Evolutionary conservation across 1,284 basidiomycete species (phyloP), one percentile per base, ranked within the genome.

Genomic region (Vanrija sp.): DNA sequence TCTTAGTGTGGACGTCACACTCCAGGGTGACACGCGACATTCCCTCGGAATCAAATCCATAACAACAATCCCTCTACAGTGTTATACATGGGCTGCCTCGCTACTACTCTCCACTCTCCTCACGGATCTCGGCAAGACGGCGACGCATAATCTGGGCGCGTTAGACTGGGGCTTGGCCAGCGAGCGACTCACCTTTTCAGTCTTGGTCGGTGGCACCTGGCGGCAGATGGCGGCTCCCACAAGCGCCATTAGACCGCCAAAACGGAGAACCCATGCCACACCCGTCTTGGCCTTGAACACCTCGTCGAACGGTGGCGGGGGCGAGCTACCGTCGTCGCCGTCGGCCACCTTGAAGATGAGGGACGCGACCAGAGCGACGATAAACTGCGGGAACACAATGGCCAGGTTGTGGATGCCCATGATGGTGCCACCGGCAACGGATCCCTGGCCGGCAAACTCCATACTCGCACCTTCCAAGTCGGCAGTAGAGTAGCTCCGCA

Each of bases 371-470:
- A 98, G 64, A 1, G 94, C 89, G 46, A 96, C 91, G 54, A 94
- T 81, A 68, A 95, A 89, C 66, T 96, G 92, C 19, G 91, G 92
- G 74, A 90, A 83, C 22, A 95, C 92, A 57, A 95, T 91, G 3
- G 93, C 89, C 6, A 97, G 79, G 67, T 97, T 97, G 73, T 98
- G 94, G 41, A 98, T 94, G 3, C 94, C 94, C 44, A 97, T 81
- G 44, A 97, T 86, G 3, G 91, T 94, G 1, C 94, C 94, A n/a
- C 94, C 93, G 0, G 90, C 87, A 44, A 88, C 78, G 15, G 84
- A 82, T 31, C 80, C 80, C 10, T 75, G 67, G 39, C 81, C 77
- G 5, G 74, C 73, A 41, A 79, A 75, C 46, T 81, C 79, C 39
- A 80, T 77, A 39, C 74, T 67, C 12, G 72, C 67, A 41, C 63